These are phyloP conservation scores for Peronospora destructor DNA, from an alignment of 352 stramenopile genomes.

Conservation along the genomic window DNA sequence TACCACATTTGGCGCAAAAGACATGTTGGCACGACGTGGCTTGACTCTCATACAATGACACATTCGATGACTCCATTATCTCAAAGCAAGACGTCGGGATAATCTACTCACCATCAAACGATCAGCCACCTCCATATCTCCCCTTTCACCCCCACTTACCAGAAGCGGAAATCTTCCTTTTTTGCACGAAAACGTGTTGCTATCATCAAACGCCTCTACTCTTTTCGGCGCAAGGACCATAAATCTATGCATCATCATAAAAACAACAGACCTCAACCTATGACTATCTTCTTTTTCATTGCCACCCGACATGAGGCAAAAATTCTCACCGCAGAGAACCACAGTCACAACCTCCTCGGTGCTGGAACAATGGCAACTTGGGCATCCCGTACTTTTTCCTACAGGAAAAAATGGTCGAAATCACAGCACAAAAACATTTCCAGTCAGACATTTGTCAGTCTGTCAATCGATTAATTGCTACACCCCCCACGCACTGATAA, in stretches of 20 bases:
- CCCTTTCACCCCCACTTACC: constrained; percentile 24
- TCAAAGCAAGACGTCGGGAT: constrained; percentile 71
- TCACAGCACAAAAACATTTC: constrained; percentile 1
- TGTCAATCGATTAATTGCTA: neutral
- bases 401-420: constrained; percentile 3
- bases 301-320: neutral
- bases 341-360: constrained; percentile 66
- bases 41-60: constrained; percentile 72
- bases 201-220: constrained; percentile 79
- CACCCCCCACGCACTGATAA: constrained; percentile 45
- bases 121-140: constrained; percentile 1
- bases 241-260: constrained; percentile 36
- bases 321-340: constrained; percentile 43
- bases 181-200: constrained; percentile 77
- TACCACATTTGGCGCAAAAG: constrained; percentile 75
- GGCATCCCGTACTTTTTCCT: constrained; percentile 75
- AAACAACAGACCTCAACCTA: neutral
- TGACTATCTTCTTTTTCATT: constrained; percentile 8
- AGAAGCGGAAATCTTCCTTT: constrained; percentile 73
- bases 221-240: constrained; percentile 63
- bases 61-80: constrained; percentile 56
- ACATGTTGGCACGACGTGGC: constrained; percentile 63
- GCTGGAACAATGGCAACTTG: constrained; percentile 68
- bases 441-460: neutral
- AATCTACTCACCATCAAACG: constrained; percentile 30